Base-by-base conservation (phyloP, 1,284 basidiomycete species). In the Boletus mariae region DNA sequence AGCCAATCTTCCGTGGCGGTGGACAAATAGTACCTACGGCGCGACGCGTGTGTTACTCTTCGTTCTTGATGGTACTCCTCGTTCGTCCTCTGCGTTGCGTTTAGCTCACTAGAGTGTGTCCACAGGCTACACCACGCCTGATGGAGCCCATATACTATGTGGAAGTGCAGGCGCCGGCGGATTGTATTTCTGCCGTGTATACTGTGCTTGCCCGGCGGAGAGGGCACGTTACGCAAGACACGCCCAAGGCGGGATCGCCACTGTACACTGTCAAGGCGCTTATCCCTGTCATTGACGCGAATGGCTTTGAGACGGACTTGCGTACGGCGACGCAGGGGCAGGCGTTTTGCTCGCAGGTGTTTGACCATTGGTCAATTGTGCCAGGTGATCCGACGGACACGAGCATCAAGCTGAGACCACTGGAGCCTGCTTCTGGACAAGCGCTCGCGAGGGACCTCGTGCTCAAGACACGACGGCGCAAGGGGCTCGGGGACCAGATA, bases 101-200 rank as follows among this genome's bases (percentile, higher is more conserved):
- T 53, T 20, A 20, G 37, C 45, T 47, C 38, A 51, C 15, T 15
- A 26, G 10, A 38, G n/a, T 38, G 20, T 41, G 17, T 7, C 12
- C 7, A 43, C 35, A 94, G 91, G 93, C 93, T 26, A 90, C 92
- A 8, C 93, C 93, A 10, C 83, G 92, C 57, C 72, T 96, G 57
- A 92, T 97, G 85, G 96, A 99, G 71, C 97, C 97, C 1, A 88
- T 99, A 55, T 99, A 97, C 78, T 94, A 92, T 65, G 95, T 99
- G 53, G 97, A 99, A 73, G 94, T 99, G 6, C 94, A 98, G 72
- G 92, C 96, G 9, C 95, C 97, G 1, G 92, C 95, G n/a, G 94
- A 98, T 66, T 96, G 94, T 68, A 96, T 99, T 57, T 95, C 95
- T 15, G 92, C 93, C 5, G 94, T 99, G 29, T 99, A 99, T 73